Conservation (phyloP, 2,329 filamentous ascomycete genomes). For the Tympanopsis confertula region DNA sequence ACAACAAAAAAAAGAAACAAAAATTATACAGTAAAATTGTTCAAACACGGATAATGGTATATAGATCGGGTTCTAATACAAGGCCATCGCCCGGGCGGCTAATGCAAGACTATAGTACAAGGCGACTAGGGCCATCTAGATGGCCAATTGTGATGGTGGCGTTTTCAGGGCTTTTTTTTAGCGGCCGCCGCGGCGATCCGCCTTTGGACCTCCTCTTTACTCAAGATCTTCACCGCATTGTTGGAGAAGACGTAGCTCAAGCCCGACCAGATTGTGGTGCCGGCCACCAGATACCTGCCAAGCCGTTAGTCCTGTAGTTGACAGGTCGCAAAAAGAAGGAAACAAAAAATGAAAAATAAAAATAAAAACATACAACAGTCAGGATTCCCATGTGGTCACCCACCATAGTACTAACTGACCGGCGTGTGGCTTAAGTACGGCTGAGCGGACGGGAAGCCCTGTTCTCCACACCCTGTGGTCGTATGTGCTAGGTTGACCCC, state of each 20-base stretch:
- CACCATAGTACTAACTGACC: slow-evolving; percentile 33
- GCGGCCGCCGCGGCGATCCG: background rate
- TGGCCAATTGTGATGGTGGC: no score
- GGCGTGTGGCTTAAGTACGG: slow-evolving; percentile 33
- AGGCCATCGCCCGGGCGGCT: no score
- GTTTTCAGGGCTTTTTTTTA: background rate
- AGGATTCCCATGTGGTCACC: slow-evolving; percentile 33
- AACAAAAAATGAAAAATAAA: background rate
- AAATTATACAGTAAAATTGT: no score
- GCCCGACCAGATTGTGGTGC: slow-evolving; percentile 87
- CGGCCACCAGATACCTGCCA: slow-evolving; percentile 72
- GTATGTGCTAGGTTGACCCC: slow-evolving; percentile 15
- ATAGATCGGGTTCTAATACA: no score
- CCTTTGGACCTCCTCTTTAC: slow-evolving; percentile 11
- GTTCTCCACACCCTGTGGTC: slow-evolving; percentile 32
- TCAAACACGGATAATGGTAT: no score
- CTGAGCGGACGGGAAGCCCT: slow-evolving; percentile 34
- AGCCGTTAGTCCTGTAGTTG: slow-evolving; percentile 14
- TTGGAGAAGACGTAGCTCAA: slow-evolving; percentile 84
- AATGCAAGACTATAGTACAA: no score
- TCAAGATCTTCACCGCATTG: slow-evolving; percentile 79
- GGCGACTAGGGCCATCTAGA: no score
- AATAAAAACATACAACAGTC: slow-evolving; percentile 26
- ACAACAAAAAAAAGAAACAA: no score
- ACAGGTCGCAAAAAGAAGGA: background rate